Evolutionary conservation across 1,139 yeast genomes (phyloP).

Genomic region (Kluyveromyces marxianus): DNA sequence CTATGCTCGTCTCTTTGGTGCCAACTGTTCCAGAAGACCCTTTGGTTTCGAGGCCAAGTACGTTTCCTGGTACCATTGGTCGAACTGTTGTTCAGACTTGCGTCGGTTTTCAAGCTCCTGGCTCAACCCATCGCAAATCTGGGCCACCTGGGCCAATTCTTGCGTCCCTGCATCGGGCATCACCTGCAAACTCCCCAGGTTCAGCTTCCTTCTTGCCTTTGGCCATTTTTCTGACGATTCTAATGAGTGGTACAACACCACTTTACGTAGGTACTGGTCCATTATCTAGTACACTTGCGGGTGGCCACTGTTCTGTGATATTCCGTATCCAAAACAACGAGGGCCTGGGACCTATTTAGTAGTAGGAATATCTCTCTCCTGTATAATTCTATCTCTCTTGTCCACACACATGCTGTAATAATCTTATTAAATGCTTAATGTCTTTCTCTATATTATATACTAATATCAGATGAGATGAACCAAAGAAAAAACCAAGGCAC

Average conservation of each 20-base stretch:
- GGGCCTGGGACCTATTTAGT: no score
- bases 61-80: conserved; percentile 21
- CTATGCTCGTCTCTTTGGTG: conserved; percentile 17
- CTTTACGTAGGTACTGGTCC: conserved; percentile 13
- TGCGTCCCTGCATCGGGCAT: conserved; percentile 12
- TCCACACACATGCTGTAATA: no score
- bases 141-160: conserved; percentile 17
- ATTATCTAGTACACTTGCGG: background rate
- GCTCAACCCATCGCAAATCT: conserved; percentile 2
- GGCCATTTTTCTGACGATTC: conserved; percentile 11
- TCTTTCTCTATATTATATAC: background rate
- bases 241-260: conserved; percentile 8
- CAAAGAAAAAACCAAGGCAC: background rate
- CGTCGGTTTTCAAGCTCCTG: conserved; percentile 12
- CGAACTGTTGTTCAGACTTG: conserved; percentile 14
- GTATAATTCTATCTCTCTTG: no score
- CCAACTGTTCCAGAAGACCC: conserved; percentile 21
- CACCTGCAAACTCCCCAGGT: conserved; percentile 9
- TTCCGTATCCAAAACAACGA: no score
- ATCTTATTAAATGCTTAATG: no score
- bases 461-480: background rate
- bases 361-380: no score
- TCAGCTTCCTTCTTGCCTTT: conserved; percentile 12
- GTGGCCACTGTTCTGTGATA: background rate
- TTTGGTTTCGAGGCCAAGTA: conserved; percentile 26